Evolutionary conservation across 192 early-diverging fungal species (phyloP).

Genomic region (Funneliformis geosporum): DNA sequence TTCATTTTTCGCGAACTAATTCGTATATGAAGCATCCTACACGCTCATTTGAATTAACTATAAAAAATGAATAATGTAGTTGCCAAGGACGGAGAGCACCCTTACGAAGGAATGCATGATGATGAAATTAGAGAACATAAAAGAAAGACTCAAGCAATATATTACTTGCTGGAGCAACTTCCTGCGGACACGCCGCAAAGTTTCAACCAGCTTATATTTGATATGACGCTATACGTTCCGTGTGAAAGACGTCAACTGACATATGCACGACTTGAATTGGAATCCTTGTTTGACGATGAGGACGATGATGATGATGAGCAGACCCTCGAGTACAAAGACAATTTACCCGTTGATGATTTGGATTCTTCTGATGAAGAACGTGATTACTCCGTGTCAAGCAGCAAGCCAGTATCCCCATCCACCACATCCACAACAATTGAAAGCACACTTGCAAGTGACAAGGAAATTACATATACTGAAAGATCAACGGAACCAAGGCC

Average conservation of each 20-base stretch:
- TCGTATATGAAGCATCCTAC: not conserved
- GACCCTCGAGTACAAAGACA: not conserved
- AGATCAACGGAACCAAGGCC: not conserved
- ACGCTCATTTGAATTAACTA: not conserved
- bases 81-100: constrained; percentile 19
- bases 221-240: constrained; percentile 19
- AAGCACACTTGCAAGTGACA: not conserved
- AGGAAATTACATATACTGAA: not conserved
- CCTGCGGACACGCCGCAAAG: not conserved
- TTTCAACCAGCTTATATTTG: constrained; percentile 3
- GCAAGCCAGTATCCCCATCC: not conserved
- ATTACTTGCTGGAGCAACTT: not conserved
- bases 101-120: constrained; percentile 16
- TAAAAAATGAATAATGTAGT: not conserved
- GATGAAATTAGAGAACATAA: constrained; percentile 29
- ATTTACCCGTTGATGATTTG: not conserved
- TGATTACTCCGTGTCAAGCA: not conserved
- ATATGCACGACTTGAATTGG: constrained; percentile 20
- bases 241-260: not conserved
- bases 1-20: not conserved
- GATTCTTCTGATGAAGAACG: not conserved
- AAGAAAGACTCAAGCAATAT: not conserved
- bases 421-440: not conserved
- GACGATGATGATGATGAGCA: not conserved
- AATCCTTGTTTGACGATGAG: constrained; percentile 21